Evolutionary conservation across 805 yeast species (phyloP).

Genomic region (Candida ortonii): DNA sequence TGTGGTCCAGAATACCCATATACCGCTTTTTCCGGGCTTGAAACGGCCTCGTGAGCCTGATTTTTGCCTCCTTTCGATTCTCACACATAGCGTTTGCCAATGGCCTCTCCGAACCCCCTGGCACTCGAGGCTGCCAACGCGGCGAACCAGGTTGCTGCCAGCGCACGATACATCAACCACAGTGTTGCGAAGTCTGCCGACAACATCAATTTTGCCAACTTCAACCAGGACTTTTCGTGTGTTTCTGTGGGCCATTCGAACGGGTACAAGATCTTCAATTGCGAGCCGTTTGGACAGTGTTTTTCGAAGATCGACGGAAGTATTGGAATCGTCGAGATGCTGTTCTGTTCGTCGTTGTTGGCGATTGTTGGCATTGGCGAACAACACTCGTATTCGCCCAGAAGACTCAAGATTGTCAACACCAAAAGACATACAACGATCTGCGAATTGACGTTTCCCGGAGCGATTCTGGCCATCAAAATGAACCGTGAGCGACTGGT

Average conservation of each 20-base stretch:
- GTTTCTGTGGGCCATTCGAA: slow-evolving; percentile 66
- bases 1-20: too few species aligned
- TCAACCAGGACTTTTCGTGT: slow-evolving; percentile 86
- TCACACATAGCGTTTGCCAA: background rate
- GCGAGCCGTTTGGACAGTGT: slow-evolving; percentile 79
- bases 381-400: slow-evolving; percentile 70
- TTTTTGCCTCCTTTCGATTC: background rate
- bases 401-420: slow-evolving; percentile 78
- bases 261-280: slow-evolving; percentile 74
- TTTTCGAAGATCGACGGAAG: slow-evolving; percentile 53
- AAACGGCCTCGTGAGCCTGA: background rate
- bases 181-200: slow-evolving; percentile 10
- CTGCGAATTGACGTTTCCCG: slow-evolving; percentile 88
- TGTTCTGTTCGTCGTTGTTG: slow-evolving; percentile 79
- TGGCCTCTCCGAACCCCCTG: slow-evolving; percentile 20
- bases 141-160: slow-evolving; percentile 16
- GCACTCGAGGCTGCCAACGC: slow-evolving; percentile 22
- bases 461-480: slow-evolving; percentile 68
- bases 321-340: slow-evolving; percentile 84
- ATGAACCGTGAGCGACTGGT: slow-evolving; percentile 81
- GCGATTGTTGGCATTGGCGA: slow-evolving; percentile 85
- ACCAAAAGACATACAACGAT: slow-evolving; percentile 68
- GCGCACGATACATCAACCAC: slow-evolving; percentile 7
- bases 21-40: background rate
- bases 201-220: slow-evolving; percentile 51